Base-by-base conservation (phyloP, 257 asterid species). In the Marsdenia floribunda region DNA sequence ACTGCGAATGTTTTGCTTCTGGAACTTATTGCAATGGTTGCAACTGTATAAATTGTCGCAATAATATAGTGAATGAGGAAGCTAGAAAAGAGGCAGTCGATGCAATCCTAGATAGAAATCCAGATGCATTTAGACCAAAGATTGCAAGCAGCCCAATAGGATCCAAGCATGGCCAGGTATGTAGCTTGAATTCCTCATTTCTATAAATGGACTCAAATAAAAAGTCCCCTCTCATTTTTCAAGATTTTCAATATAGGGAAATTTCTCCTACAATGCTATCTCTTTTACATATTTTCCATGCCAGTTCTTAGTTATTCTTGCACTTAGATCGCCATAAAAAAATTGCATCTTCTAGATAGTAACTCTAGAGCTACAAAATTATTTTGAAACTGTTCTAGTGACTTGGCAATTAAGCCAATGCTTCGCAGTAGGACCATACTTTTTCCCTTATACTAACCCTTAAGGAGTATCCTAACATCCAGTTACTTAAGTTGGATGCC, bases 1-100 rank as follows among this genome's bases (percentile, higher is more conserved):
- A 89, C 78, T 91, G 96, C 72, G 96, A 88, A 74, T 89, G 96
- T 83, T 91, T 91, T 85, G 83, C 96, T 37, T 79, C 85, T 72
- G 92, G 96, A 75, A 72, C 37, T 61, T 87, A 83, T 75, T 91
- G 97, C 63, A 85, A 88, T 80, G 91, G 91, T 58, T 91, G 97
- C 80, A 85, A 84, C 77, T 89, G 97, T 83, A 37, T 70, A 49
- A 82, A 85, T 55, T 89, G 96, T 78, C 78, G 79, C 85, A 89
- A 91, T 78, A 85, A 65, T 61, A 33, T 76, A 68, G 88, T 82
- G 61, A 66, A 80, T 38, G 96, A 88, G 75, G 86, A 75, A 24
- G 80, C 77, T 44, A 87, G 96, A 81, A 84, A 80, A 73, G 89
- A 61, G 71, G 84, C 92, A 18, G 75, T 87, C 7, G 84, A 77